phyloP scores from a whole-genome alignment of 139 green algal genomes.

The Picochlorum sp. region DNA sequence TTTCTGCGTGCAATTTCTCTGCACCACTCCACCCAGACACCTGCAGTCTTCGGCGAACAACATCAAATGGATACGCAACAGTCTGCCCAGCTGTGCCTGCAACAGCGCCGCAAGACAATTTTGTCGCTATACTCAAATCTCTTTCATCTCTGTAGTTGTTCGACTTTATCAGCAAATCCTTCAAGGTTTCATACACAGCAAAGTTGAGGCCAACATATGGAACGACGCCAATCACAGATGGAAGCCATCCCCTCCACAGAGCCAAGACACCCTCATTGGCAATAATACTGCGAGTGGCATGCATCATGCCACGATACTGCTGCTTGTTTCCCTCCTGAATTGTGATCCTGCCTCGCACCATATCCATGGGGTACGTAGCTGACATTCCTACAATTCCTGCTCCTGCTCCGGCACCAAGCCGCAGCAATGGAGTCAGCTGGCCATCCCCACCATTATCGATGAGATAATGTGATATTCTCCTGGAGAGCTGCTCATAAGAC shows the following conservation, averaged over 20 bases:
- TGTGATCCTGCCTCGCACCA: constrained; percentile 66
- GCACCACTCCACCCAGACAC: constrained; percentile 79
- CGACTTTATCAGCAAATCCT: constrained; percentile 65
- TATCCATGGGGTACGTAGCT: constrained; percentile 96
- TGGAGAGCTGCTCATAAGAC: constrained; percentile 78
- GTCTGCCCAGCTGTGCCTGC: constrained; percentile 85
- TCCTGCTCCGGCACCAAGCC: constrained; percentile 77
- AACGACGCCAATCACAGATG: constrained; percentile 92
- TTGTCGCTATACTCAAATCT: constrained; percentile 68
- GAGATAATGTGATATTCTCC: constrained; percentile 55
- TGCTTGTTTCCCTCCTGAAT: constrained; percentile 39
- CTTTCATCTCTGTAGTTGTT: constrained; percentile 63
- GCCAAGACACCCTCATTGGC: constrained; percentile 78
- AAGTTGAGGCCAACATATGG: constrained; percentile 99
- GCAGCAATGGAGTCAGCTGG: constrained; percentile 75
- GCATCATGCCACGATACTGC: constrained; percentile 86
- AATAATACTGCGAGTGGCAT: constrained; percentile 73
- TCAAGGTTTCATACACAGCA: constrained; percentile 93
- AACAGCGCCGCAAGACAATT: constrained; percentile 82
- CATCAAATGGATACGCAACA: constrained; percentile 97
- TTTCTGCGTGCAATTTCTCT: constrained; percentile 53
- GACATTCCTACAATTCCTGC: constrained; percentile 95
- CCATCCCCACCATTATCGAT: constrained; percentile 63
- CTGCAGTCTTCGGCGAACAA: constrained; percentile 85
- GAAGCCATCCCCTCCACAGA: constrained; percentile 95